Conservation (phyloP, 2,329 filamentous ascomycete species). For the Aureobasidium leucospermi region DNA sequence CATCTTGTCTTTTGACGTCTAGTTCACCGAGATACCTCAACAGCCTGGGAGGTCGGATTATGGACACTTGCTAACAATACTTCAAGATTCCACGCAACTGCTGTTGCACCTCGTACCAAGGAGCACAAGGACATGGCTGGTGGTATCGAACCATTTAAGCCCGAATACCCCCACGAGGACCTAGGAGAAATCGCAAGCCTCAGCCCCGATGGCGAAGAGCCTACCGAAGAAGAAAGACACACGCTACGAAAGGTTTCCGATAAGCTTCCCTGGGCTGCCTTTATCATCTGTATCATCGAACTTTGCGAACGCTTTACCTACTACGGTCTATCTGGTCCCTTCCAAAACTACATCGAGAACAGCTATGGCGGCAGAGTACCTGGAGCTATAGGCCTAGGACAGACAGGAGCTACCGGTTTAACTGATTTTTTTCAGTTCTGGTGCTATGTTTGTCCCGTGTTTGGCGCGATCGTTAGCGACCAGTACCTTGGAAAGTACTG, state of each 20-base stretch:
- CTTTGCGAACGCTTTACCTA: slow-evolving; percentile 45
- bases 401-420: slow-evolving; percentile 37
- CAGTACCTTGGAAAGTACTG: slow-evolving; percentile 62
- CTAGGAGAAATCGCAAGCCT: slow-evolving; percentile 6
- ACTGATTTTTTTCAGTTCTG: slow-evolving; percentile 44
- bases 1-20: no score
- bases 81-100: slow-evolving; percentile 13
- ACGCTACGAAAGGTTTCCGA: slow-evolving; percentile 41
- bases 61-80: background rate
- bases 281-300: slow-evolving; percentile 43
- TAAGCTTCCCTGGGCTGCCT: slow-evolving; percentile 39
- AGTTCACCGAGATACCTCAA: no score
- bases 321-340: slow-evolving; percentile 37
- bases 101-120: slow-evolving; percentile 4
- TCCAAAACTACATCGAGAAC: slow-evolving; percentile 45
- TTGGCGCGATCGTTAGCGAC: slow-evolving; percentile 52
- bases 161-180: background rate
- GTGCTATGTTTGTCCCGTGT: slow-evolving; percentile 41
- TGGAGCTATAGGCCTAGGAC: slow-evolving; percentile 33
- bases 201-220: slow-evolving; percentile 29
- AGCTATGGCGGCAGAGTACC: slow-evolving; percentile 33
- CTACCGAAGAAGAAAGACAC: slow-evolving; percentile 35
- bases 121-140: slow-evolving; percentile 15
- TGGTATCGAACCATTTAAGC: slow-evolving; percentile 2
- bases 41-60: no score